Evolutionary conservation across 2,329 filamentous ascomycete genomes (phyloP).

Genomic region (Clonostachys chloroleuca): DNA sequence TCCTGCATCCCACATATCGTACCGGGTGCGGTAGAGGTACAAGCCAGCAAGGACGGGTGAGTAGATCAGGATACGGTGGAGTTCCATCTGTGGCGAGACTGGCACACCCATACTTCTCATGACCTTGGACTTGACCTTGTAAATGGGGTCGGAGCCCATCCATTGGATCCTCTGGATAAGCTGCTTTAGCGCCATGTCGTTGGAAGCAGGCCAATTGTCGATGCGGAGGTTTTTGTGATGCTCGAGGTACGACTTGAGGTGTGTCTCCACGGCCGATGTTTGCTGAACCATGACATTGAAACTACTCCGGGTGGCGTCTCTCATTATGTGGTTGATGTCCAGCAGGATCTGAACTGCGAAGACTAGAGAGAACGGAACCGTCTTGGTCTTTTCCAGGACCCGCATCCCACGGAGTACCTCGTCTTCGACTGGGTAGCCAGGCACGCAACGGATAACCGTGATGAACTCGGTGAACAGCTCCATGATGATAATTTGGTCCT

Average conservation of each 20-base stretch:
- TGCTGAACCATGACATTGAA: constrained; percentile 4
- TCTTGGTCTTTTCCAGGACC: constrained; percentile 17
- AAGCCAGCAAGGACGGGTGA: too few relatives aligned
- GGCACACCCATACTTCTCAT: too few relatives aligned
- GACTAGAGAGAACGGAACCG: constrained; percentile 25
- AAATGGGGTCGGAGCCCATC: too few relatives aligned
- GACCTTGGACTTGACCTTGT: too few relatives aligned
- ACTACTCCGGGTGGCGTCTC: constrained; percentile 4
- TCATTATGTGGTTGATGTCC: constrained; percentile 28
- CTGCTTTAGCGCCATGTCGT: constrained; percentile 10
- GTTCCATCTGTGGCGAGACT: too few relatives aligned
- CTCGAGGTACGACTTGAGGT: constrained; percentile 17
- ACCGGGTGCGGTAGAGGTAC: background rate
- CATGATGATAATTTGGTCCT: constrained; percentile 25
- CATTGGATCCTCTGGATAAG: too few relatives aligned
- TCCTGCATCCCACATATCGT: constrained; percentile 19
- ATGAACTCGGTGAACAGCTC: constrained; percentile 25
- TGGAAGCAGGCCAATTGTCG: constrained; percentile 16
- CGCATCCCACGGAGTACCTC: constrained; percentile 27
- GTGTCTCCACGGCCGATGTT: too few relatives aligned
- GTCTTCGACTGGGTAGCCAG: constrained; percentile 23
- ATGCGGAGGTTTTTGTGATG: constrained; percentile 22
- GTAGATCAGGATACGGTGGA: too few relatives aligned
- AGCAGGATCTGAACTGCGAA: constrained; percentile 35
- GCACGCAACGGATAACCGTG: constrained; percentile 7